Conservation (phyloP, 2,329 filamentous ascomycete species). For the Nigrospora osmanthi region DNA sequence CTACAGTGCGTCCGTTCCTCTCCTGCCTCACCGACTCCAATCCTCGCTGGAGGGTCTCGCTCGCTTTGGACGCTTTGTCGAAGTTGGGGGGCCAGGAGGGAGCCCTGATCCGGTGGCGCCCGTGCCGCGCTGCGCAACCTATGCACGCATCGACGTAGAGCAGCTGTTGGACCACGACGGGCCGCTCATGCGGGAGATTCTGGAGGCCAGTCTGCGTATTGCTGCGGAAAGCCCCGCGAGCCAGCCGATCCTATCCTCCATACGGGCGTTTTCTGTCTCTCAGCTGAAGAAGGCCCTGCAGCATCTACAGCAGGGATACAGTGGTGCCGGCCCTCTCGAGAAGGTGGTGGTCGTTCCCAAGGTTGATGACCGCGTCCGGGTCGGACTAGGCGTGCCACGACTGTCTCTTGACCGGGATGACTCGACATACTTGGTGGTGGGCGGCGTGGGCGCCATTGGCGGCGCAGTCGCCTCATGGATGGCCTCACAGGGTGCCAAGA, state of each 20-base stretch:
- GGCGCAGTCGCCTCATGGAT: conserved; percentile 22
- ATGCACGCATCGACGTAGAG: background rate
- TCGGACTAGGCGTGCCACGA: too few relatives aligned
- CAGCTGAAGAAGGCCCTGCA: too few relatives aligned
- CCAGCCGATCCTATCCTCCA: too few relatives aligned
- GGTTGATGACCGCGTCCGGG: too few relatives aligned
- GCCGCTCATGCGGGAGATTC: background rate
- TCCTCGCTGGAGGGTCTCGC: too few relatives aligned
- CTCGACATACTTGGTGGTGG: conserved; percentile 23
- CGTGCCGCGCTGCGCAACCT: background rate
- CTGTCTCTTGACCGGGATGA: background rate
- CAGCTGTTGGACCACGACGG: background rate
- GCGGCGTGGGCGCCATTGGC: conserved; percentile 28
- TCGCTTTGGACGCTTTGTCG: conserved; percentile 21
- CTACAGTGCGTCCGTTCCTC: too few relatives aligned
- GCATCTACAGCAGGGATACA: too few relatives aligned
- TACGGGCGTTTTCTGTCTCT: too few relatives aligned
- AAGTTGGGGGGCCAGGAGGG: conserved; percentile 20
- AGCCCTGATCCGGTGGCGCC: conserved; percentile 12
- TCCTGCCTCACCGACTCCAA: too few relatives aligned
- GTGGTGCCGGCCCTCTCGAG: too few relatives aligned
- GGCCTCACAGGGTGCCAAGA: conserved; percentile 21
- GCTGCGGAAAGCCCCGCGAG: conserved; percentile 17
- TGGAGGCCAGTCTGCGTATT: background rate
- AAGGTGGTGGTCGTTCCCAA: too few relatives aligned